These are phyloP conservation scores for Trichaptum fuscoviolaceum DNA, from an alignment of 768 basidiomycete genomes.

Conservation along the genomic window DNA sequence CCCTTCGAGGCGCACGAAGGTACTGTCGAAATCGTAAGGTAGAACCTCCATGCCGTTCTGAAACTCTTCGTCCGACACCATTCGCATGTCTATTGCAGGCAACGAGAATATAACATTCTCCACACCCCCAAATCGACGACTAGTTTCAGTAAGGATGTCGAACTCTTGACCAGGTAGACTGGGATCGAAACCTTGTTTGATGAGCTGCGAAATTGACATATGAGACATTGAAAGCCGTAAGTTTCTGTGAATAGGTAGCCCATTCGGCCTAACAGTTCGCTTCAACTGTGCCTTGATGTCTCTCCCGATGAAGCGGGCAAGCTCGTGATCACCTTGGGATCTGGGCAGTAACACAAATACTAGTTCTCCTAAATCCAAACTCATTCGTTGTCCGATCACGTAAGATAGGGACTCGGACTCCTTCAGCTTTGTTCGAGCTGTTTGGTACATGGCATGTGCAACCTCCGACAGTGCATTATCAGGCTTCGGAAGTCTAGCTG, in stretches of 20 bases:
- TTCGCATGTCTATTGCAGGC: slow-evolving; percentile 77
- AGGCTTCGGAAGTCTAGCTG: slow-evolving; percentile 65
- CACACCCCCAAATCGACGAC: slow-evolving; percentile 29
- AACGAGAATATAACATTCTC: slow-evolving; percentile 77
- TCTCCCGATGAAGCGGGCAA: slow-evolving; percentile 67
- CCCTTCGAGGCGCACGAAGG: slow-evolving; percentile 51
- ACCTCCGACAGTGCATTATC: slow-evolving; percentile 80
- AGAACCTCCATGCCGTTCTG: slow-evolving; percentile 39
- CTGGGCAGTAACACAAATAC: slow-evolving; percentile 75
- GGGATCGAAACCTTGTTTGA: slow-evolving; percentile 29
- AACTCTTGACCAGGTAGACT: slow-evolving; percentile 31
- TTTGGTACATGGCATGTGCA: slow-evolving; percentile 78
- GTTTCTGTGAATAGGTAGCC: slow-evolving; percentile 50
- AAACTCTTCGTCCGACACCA: slow-evolving; percentile 61
- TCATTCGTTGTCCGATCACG: slow-evolving; percentile 68
- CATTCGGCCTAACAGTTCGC: slow-evolving; percentile 50
- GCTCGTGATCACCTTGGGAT: slow-evolving; percentile 70
- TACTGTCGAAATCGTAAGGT: slow-evolving; percentile 67
- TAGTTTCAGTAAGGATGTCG: slow-evolving; percentile 12
- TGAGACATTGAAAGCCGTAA: slow-evolving; percentile 68
- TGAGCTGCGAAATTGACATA: slow-evolving; percentile 68
- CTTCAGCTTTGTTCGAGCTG: slow-evolving; percentile 65
- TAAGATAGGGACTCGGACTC: slow-evolving; percentile 61
- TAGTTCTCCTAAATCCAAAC: slow-evolving; percentile 57
- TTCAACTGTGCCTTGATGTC: slow-evolving; percentile 68